Base-by-base conservation (phyloP, 2,329 filamentous ascomycete genomes). In the Colletotrichum sp. region DNA sequence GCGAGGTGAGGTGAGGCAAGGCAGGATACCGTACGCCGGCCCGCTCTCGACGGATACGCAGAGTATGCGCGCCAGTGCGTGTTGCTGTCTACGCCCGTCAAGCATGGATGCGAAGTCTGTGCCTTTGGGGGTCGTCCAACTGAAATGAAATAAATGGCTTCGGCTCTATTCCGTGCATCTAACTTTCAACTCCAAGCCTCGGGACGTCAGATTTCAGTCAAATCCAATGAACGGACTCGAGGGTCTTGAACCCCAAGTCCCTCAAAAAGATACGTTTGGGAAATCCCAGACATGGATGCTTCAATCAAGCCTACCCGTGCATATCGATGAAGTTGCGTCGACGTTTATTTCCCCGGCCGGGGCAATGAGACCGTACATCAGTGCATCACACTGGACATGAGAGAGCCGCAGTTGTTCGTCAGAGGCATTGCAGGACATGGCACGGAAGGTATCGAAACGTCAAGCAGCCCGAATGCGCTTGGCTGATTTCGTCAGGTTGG, bases 41-140 rank as follows among this genome's bases (percentile, higher is more conserved):
- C 44, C 39, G 21, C 71, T n/a, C 32, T 70, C 67, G 44, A 63
- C 30, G 34, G 34, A 28, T 52, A 52, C 30, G 36, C 49, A 71
- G 68, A 75, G 30, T 75, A 69, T 75, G 39, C 15, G 62, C 69
- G 66, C 30, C 69, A 66, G 69, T 67, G 52, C 72, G 52, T 55
- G 36, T 36, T 24, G 60, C 52, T 30, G 18, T 24, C 44, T 15
- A 26, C 36, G 18, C 21, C 34, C 26, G 32, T 57, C 69, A 24
- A 62, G 24, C 34, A 59, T 72, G 24, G 55, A 63, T 62, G 52
- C 30, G 44, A 63, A 73, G 68, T 71, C 67, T 66, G 67, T 71
- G 72, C 72, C 28, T 64, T 36, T 60, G 24, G 28, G 21, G 28
- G 71, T 62, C 39, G 39, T 18, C 39, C 39, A 18, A 44, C 39